Percentiles rank a stretch among this genome's conserved stretches.
Evolutionary conservation across 2,329 filamentous ascomycete species (phyloP).

Genomic region (Colletotrichum noveboracense): DNA sequence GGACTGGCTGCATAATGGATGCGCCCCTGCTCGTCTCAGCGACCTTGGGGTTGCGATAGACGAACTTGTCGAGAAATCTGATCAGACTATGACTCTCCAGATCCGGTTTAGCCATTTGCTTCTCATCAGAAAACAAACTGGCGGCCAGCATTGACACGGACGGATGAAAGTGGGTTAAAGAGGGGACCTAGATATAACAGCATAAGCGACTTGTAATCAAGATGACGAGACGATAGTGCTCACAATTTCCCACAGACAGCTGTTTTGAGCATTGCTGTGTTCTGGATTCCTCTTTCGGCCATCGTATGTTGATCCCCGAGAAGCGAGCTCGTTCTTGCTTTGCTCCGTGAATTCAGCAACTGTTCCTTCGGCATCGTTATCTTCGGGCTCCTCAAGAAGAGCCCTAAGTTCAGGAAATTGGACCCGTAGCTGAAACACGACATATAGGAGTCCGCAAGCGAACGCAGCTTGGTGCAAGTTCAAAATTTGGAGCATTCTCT

Average conservation of each 20-base stretch:
- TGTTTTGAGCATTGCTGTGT: slow-evolving; percentile 90
- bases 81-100: slow-evolving; percentile 89
- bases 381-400: slow-evolving; percentile 81
- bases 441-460: slow-evolving; percentile 88
- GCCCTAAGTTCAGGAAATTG: slow-evolving; percentile 82
- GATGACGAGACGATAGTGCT: slow-evolving; percentile 31
- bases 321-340: slow-evolving; percentile 29
- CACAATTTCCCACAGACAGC: slow-evolving; percentile 91
- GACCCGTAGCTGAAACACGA: slow-evolving; percentile 80
- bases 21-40: slow-evolving; percentile 71
- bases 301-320: slow-evolving; percentile 65
- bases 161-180: slow-evolving; percentile 86
- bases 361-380: slow-evolving; percentile 60
- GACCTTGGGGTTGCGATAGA: slow-evolving; percentile 92
- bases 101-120: slow-evolving; percentile 86
- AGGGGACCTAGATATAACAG: slow-evolving; percentile 55
- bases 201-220: background rate
- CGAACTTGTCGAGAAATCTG: slow-evolving; percentile 96
- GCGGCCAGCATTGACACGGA: slow-evolving; percentile 86
- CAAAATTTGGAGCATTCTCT: slow-evolving; percentile 87
- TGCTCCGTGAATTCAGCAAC: slow-evolving; percentile 26
- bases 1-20: slow-evolving; percentile 96
- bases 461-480: slow-evolving; percentile 92
- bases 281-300: slow-evolving; percentile 90
- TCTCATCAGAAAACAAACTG: slow-evolving; percentile 70